These are phyloP conservation scores for Xylaria cubensis DNA, from an alignment of 495 filamentous ascomycete genomes.

Conservation along the genomic window DNA sequence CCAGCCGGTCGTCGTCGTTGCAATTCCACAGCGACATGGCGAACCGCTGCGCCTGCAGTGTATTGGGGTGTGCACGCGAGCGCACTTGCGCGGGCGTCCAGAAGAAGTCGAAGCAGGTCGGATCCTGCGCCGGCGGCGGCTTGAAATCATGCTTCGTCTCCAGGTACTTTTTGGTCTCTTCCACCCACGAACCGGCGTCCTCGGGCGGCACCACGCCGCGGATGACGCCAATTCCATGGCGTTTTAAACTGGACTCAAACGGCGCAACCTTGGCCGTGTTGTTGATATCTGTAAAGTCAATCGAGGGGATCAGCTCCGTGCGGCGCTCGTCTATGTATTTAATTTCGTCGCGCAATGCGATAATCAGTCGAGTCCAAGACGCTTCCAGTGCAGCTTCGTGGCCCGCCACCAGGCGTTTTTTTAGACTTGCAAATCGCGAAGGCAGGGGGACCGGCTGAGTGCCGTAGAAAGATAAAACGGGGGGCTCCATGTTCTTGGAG, in stretches of 20 bases:
- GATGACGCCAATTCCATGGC: slow-evolving; percentile 71
- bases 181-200: slow-evolving; percentile 64
- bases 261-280: slow-evolving; percentile 56
- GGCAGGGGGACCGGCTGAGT: slow-evolving; percentile 76
- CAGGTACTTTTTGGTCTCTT: slow-evolving; percentile 67
- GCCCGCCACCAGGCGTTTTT: slow-evolving; percentile 67
- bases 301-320: slow-evolving; percentile 65
- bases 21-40: slow-evolving; percentile 86
- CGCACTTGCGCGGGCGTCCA: slow-evolving; percentile 85
- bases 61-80: slow-evolving; percentile 76
- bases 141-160: slow-evolving; percentile 59
- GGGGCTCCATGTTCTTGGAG: slow-evolving; percentile 69
- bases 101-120: slow-evolving; percentile 91
- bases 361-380: slow-evolving; percentile 76
- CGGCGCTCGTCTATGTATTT: slow-evolving; percentile 57
- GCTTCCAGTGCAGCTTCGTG: slow-evolving; percentile 69
- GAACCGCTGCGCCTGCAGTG: slow-evolving; percentile 77
- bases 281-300: slow-evolving; percentile 66
- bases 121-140: slow-evolving; percentile 60
- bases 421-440: slow-evolving; percentile 77
- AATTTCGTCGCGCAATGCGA: slow-evolving; percentile 63
- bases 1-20: slow-evolving; percentile 64
- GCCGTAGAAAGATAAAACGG: slow-evolving; percentile 75
- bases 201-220: slow-evolving; percentile 66
- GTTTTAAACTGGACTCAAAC: slow-evolving; percentile 62